A percentile compares a stretch with the other conserved stretches of the same genome.
These are phyloP conservation scores for Phialemonium atrogriseum DNA, from an alignment of 2,329 filamentous ascomycete species.

Conservation along the genomic window DNA sequence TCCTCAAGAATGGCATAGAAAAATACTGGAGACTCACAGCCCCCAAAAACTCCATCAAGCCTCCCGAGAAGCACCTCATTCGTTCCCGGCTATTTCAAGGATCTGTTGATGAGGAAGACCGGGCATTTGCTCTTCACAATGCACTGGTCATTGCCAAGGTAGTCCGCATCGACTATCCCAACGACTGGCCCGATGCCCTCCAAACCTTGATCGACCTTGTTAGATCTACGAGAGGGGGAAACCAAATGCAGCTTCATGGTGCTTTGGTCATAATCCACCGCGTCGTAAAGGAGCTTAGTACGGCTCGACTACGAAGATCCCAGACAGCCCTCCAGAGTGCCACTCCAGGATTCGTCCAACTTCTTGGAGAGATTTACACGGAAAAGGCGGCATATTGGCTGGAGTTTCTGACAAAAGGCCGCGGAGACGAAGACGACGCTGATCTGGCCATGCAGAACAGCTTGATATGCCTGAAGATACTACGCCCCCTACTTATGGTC, in stretches of 20 bases:
- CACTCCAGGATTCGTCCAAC: slow-evolving; percentile 74
- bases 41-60: slow-evolving; percentile 56
- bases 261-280: slow-evolving; percentile 72
- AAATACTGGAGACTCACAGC: slow-evolving; percentile 75
- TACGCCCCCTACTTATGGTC: slow-evolving; percentile 69
- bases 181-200: slow-evolving; percentile 67
- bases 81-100: slow-evolving; percentile 67
- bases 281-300: slow-evolving; percentile 83
- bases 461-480: slow-evolving; percentile 66
- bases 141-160: slow-evolving; percentile 83
- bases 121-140: slow-evolving; percentile 75
- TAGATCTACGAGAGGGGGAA: slow-evolving; percentile 46
- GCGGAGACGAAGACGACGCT: slow-evolving; percentile 49
- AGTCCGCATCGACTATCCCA: slow-evolving; percentile 79
- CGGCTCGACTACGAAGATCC: slow-evolving; percentile 65
- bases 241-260: slow-evolving; percentile 60
- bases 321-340: slow-evolving; percentile 69
- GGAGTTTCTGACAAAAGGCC: slow-evolving; percentile 46
- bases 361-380: slow-evolving; percentile 71
- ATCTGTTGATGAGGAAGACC: slow-evolving; percentile 68
- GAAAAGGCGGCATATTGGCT: slow-evolving; percentile 65
- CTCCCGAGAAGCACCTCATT: slow-evolving; percentile 69
- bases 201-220: slow-evolving; percentile 56
- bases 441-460: slow-evolving; percentile 66
- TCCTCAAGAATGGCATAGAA: slow-evolving; percentile 94